Conservation (phyloP, 2,329 filamentous ascomycete species). For the Leptosphaerulina australis region DNA sequence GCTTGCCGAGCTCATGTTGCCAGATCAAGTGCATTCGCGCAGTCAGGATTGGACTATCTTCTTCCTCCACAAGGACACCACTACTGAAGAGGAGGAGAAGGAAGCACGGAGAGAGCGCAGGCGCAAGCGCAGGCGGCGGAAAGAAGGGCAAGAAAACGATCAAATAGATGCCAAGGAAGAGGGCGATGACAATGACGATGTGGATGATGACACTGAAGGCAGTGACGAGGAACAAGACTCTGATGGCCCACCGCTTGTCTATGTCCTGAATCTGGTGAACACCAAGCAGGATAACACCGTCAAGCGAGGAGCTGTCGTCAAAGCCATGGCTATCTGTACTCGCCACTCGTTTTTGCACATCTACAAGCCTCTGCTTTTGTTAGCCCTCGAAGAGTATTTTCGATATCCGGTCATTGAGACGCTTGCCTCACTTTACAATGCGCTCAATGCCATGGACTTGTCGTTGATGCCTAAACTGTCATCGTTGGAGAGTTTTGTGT, state of each 20-base stretch:
- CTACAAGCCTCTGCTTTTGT: constrained; percentile 92
- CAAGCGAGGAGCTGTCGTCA: constrained; percentile 91
- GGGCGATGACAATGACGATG: constrained; percentile 40
- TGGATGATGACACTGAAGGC: constrained; percentile 57
- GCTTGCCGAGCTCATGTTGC: constrained; percentile 97
- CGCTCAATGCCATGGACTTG: constrained; percentile 95
- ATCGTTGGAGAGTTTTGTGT: constrained; percentile 79
- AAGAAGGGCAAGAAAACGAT: constrained; percentile 52
- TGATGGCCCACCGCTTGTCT: constrained; percentile 90
- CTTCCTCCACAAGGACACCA: constrained; percentile 95
- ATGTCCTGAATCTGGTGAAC: constrained; percentile 96
- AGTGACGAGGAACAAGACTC: constrained; percentile 61
- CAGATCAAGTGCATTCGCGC: constrained; percentile 91
- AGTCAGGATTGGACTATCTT: constrained; percentile 99
- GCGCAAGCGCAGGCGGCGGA: constrained; percentile 54
- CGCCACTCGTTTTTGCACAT: constrained; percentile 97
- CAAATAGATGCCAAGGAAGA: constrained; percentile 43
- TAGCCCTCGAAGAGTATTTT: constrained; percentile 97
- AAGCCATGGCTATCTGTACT: constrained; percentile 99
- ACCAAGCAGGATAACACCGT: constrained; percentile 95
- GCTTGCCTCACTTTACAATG: constrained; percentile 83
- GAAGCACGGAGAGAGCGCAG: constrained; percentile 64
- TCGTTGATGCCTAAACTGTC: constrained; percentile 89
- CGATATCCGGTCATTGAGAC: constrained; percentile 89
- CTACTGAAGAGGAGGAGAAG: constrained; percentile 74